Evolutionary conservation across 352 stramenopile genomes (phyloP).

Genomic region (Phytophthora tentaculata): DNA sequence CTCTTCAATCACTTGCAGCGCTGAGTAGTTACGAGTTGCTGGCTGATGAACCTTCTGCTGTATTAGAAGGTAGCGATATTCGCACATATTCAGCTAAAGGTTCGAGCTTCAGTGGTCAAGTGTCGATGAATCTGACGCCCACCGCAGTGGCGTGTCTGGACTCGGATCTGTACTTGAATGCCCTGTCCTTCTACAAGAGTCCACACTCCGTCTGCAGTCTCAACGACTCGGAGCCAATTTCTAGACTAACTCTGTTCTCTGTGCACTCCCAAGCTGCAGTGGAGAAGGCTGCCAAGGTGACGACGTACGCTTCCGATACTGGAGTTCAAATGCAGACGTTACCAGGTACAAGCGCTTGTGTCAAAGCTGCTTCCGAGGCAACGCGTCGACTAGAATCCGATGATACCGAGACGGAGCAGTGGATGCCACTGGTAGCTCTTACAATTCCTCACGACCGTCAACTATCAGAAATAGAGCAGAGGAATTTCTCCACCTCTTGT

Average conservation of each 20-base stretch:
- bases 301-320: conserved; percentile 11
- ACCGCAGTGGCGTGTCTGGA: conserved; percentile 51
- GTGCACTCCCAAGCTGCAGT: conserved; percentile 51
- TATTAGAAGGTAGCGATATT: conserved; percentile 41
- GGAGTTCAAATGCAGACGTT: conserved; percentile 43
- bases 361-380: conserved; percentile 36
- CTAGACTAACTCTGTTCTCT: conserved; percentile 48
- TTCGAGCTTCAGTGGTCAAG: conserved; percentile 16
- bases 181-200: conserved; percentile 42
- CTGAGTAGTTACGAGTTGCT: conserved; percentile 61
- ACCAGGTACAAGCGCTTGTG: conserved; percentile 43
- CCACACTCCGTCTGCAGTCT: conserved; percentile 57
- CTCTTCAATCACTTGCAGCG: conserved; percentile 58
- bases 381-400: conserved; percentile 4
- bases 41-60: conserved; percentile 40
- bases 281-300: conserved; percentile 18
- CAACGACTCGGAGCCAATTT: conserved; percentile 47
- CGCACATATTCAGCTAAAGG: conserved; percentile 46
- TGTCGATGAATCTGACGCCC: conserved; percentile 58
- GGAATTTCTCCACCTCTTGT: conserved; percentile 70
- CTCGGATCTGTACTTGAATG: conserved; percentile 54
- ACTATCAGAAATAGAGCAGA: conserved; percentile 52
- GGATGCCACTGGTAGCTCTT: conserved; percentile 51
- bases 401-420: conserved; percentile 18
- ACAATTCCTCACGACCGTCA: conserved; percentile 55